Base-by-base conservation (phyloP, 192 early-diverging fungal genomes). In the Dissophora globulifera region DNA sequence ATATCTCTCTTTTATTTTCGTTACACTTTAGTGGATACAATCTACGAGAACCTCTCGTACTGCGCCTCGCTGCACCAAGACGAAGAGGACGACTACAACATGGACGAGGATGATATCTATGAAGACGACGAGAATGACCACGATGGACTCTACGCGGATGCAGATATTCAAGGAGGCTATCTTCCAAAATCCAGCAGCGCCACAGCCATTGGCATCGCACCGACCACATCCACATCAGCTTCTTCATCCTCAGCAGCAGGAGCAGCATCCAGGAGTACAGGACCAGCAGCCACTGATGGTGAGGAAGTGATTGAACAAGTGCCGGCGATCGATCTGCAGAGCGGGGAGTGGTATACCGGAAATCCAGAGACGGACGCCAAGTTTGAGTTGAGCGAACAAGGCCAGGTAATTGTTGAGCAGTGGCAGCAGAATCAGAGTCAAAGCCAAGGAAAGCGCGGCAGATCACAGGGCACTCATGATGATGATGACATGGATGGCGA, bases 11-110 rank as follows among this genome's bases (percentile, higher is more conserved):
- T 16, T 10, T 26, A 35, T 17, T 30, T 32, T 33, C 8, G 38
- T 40, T 7, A 13, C 13, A 40, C 9, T 45, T 9, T 69, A 92
- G 90, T 92, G 80, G 90, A 92, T 25, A 67, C 75, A 12, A 83
- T 92, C 20, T 92, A 85, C 81, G 78, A 86, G 47, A 87, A 85
- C 30, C 51, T 92, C 35, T 85, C 88, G 6, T 80, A 88, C 17
- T 92, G 90, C 60, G 88, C 88, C 3, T 84, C 86, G 3, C 69
- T 90, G 1, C 90, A 92, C 52, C 90, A 89, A n/a, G 90, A 92
- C 10, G 82, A 87, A 15, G 63, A 68, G 2, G 84, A 79, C n/a
- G 78, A 60, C 12, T 49, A 61, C 51, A 74, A 82, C 46, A 72
- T 72, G 20, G 78, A 66, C 25, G 68, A 69, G 29, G 72, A 61